Base-by-base conservation (phyloP, 1,284 basidiomycete genomes). In the Leccinum holopus region DNA sequence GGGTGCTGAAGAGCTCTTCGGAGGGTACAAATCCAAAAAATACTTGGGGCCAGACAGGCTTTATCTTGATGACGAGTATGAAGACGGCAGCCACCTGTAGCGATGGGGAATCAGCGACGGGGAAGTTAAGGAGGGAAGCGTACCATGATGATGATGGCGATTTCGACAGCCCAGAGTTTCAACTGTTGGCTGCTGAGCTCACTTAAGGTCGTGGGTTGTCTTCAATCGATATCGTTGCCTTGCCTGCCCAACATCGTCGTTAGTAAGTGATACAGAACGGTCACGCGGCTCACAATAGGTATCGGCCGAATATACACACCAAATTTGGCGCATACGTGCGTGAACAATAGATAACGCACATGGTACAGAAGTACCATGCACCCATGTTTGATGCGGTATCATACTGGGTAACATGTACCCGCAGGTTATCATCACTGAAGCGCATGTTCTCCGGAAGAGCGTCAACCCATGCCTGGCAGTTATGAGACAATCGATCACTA, bases 11-110 rank as follows among this genome's bases (percentile, higher is more conserved):
- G 49, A 88, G 76, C 6, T 77, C 77, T 54, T 81, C 81, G 5
- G 84, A 84, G 0, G 92, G 93, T 1, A 94, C 72, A 68, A 86
- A 93, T 5, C 93, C 93, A 18, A 87, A 70, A 72, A 95, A 94
- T 0, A 87, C 90, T 16, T 78, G 78, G 11, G 80, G 76, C 92
- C 92, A 94, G 25, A 84, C 70, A 0, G 91, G 90, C 32, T 81
- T 72, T 47, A 90, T 84, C 68, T 86, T 84, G 44, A 90, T 87
- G 70, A 97, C 81, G 53, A 87, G 82, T 60, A 90, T 85, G 62
- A 28, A 84, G 1, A 92, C 88, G 6, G 81, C 80, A 52, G 90
- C 75, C 11, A 92, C 87, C 86, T 88, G 59, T 21, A 62, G 12
- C 10, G 18, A 33, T 3, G 10, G 87, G 60, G 30, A 61, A 16